Evolutionary conservation across 352 stramenopile genomes (phyloP).

Genomic region (Globisporangium lucens): DNA sequence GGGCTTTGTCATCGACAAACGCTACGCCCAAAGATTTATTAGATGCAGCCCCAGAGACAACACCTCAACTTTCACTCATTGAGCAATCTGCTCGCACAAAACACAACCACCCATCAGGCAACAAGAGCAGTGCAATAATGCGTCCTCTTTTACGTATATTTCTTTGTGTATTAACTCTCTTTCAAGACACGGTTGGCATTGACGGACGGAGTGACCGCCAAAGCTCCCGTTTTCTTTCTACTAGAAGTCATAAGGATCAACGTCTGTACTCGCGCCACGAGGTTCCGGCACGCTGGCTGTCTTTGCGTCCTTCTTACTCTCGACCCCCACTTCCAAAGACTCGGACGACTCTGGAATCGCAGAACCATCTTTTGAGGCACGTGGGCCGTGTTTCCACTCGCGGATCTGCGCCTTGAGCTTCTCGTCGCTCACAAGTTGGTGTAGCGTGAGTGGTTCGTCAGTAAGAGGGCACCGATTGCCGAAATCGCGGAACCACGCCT

Average conservation of each 20-base stretch:
- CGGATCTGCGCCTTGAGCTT: slow-evolving; percentile 56
- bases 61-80: too few species aligned
- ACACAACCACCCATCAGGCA: too few species aligned
- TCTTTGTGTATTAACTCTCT: too few species aligned
- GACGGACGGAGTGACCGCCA: too few species aligned
- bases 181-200: too few species aligned
- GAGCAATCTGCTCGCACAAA: too few species aligned
- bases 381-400: slow-evolving; percentile 54
- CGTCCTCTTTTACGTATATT: too few species aligned
- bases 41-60: too few species aligned
- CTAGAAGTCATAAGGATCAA: slow-evolving; percentile 20
- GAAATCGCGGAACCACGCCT: slow-evolving; percentile 82
- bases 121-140: too few species aligned
- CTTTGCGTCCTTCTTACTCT: slow-evolving; percentile 1
- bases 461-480: slow-evolving; percentile 78
- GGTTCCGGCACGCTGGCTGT: background rate
- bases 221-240: background rate
- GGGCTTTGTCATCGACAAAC: slow-evolving; percentile 17
- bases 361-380: background rate
- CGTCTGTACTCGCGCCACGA: background rate
- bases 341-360: background rate
- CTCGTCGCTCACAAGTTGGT: slow-evolving; percentile 47
- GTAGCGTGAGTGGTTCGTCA: slow-evolving; percentile 55
- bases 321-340: background rate
- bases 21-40: too few species aligned